Evolutionary conservation across 768 basidiomycete species (phyloP).

Genomic region (Calocybe cyanea): DNA sequence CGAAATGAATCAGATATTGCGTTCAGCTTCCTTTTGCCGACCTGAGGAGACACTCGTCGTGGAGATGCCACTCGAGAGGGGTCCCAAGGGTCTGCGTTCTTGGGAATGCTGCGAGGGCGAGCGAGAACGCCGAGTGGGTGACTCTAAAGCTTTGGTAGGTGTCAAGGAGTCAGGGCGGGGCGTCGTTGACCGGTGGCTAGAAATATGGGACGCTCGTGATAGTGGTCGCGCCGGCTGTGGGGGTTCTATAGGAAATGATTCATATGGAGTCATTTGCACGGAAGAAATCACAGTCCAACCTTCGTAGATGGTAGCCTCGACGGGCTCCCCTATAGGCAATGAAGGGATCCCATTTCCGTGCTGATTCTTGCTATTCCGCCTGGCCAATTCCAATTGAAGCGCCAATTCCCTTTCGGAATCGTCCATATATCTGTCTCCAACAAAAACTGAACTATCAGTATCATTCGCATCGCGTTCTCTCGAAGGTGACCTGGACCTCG

Average conservation of each 20-base stretch:
- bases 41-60: conserved; percentile 52
- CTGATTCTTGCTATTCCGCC: conserved; percentile 81
- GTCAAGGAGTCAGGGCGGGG: conserved; percentile 43
- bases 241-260: conserved; percentile 48
- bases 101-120: conserved; percentile 44
- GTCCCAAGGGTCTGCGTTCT: conserved; percentile 61
- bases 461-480: conserved; percentile 36
- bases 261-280: conserved; percentile 6
- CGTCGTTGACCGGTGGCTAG: conserved; percentile 39
- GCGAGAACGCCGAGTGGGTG: conserved; percentile 35
- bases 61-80: conserved; percentile 36
- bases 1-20: conserved; percentile 21
- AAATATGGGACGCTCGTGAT: conserved; percentile 49
- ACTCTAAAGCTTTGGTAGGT: conserved; percentile 29
- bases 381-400: conserved; percentile 74
- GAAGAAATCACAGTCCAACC: conserved; percentile 37
- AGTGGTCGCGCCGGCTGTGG: conserved; percentile 50
- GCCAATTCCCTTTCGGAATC: conserved; percentile 75
- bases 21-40: conserved; percentile 34
- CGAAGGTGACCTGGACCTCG: conserved; percentile 42
- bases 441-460: conserved; percentile 30
- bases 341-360: conserved; percentile 40
- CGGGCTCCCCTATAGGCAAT: conserved; percentile 39
- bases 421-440: conserved; percentile 42
- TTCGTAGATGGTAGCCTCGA: conserved; percentile 76